A percentile compares a stretch with the other conserved stretches of the same genome.
Evolutionary conservation across 2,329 filamentous ascomycete genomes (phyloP).

Genomic region (Coniochaeta ligniaria): DNA sequence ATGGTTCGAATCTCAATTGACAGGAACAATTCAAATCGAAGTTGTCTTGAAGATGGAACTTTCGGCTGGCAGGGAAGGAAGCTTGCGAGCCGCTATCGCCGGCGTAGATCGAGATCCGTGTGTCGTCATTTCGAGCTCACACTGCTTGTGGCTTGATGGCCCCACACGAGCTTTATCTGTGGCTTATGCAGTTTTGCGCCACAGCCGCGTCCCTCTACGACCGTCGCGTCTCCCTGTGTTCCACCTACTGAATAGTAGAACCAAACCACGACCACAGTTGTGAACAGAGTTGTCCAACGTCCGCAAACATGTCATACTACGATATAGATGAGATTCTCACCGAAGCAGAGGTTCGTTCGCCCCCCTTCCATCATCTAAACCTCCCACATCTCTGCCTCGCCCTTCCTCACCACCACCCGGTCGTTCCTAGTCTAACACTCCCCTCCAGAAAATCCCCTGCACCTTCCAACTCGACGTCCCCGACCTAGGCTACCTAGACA

Average conservation of each 20-base stretch:
- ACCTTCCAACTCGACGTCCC: constrained; percentile 88
- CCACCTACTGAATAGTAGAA: no score
- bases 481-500: constrained; percentile 82
- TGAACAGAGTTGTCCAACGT: neutral
- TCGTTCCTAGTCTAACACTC: constrained; percentile 5
- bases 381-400: neutral
- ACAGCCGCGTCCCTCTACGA: neutral
- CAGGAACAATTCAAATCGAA: neutral
- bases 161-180: neutral
- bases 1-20: neutral
- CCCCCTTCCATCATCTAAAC: neutral
- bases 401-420: constrained; percentile 2
- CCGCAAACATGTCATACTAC: constrained; percentile 63
- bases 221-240: constrained; percentile 3
- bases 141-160: neutral
- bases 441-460: constrained; percentile 81
- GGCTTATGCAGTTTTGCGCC: neutral
- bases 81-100: neutral
- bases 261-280: neutral
- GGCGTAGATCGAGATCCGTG: neutral
- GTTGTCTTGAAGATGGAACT: neutral
- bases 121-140: neutral
- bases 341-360: constrained; percentile 61
- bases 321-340: constrained; percentile 79
- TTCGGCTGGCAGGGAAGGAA: neutral